Evolutionary conservation across 805 yeast species (phyloP), one percentile per base, ranked within the genome.

Genomic region (Ascoidea tarda): DNA sequence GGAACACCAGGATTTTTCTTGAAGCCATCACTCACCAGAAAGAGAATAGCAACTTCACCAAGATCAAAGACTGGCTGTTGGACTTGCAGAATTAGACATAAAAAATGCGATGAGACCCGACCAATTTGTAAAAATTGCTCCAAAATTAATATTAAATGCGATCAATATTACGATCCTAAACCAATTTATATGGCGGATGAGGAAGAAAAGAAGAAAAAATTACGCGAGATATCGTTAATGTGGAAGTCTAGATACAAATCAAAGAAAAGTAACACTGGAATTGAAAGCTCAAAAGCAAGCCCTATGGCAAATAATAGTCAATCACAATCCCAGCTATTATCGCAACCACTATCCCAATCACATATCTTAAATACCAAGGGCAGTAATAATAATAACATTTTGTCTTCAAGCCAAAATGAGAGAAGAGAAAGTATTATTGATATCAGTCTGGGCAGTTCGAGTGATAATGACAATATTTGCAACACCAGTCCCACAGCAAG

Each of bases 61-160:
- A 62, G 78, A 59, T 72, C 75, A 5, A 70, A 74, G 55, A 73
- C 78, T 4, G 79, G 79, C 4, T 79, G 84, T 59, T 68, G 79
- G 56, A 79, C 81, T 49, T 81, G 87, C 62, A 71, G 85, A 51
- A 73, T 75, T 55, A 73, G 84, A 59, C 81, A 81, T 66, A 73
- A 81, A 67, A 80, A 80, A 67, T 80, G 86, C 64, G 84, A 79
- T 59, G 78, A 77, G 56, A 64, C 65, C 46, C 68, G 66, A 54
- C 72, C 74, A n/a, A 59, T 59, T 53, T 70, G 75, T 54, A 63
- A 67, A 6, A 71, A 70, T 49, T 77, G 82, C 58, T 52, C 58
- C 6, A 56, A 56, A 50, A 52, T 56, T 33, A 51, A 33, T 46
- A 46, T 56, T 45, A 56, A 56, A 28, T 56, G 58, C 47, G 58